Evolutionary conservation across 257 asterid species (phyloP), one percentile per base, ranked within the genome.

Genomic region (Plantago ovata): DNA sequence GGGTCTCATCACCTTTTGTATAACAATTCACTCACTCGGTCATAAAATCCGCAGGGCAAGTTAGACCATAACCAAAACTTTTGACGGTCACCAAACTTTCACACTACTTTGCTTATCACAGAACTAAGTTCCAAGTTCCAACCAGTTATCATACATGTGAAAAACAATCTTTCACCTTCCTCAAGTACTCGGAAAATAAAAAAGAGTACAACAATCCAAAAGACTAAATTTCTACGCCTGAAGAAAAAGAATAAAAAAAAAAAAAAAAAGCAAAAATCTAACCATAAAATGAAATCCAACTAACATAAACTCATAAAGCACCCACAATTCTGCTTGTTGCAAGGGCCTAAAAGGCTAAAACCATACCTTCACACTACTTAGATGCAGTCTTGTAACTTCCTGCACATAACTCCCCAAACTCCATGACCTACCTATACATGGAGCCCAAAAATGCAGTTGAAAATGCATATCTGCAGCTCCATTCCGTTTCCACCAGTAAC

Each of bases 211-310:
- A 53, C 58, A 40, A 47, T 57, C 39, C 15, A 24, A 24, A 53
- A 60, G 53, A 68, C 51, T 46, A 14, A 28, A 20, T 54, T 64
- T 48, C 65, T 63, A 67, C 68, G 62, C 50, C 63, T 55, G 63
- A 76, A 28, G 32, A 24, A 24, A 24, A 5, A 24, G 5, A 24
- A 24, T 2, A 62, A 32, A 63, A 42, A 5, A 24, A 24, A 24
- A 24, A 24, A 62, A 32, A 63, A 42, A 64, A 38, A 45, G 6
- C 38, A 59, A 63, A n/a, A 65, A 63, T 8, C 70, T 55, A 49
- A 48, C 53, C 23, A 59, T 42, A 42, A 43, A 63, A 66, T 12
- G 24, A 45, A 33, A 43, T 23, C 49, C 55, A 21, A 51, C 61
- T 72, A 61, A 57, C 63, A 24, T 33, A 52, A 7, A 56, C 68